A percentile compares a stretch with the other conserved stretches of the same genome.
These are phyloP conservation scores for Ustilago esculenta DNA, from an alignment of 1,284 basidiomycete species.

Conservation along the genomic window DNA sequence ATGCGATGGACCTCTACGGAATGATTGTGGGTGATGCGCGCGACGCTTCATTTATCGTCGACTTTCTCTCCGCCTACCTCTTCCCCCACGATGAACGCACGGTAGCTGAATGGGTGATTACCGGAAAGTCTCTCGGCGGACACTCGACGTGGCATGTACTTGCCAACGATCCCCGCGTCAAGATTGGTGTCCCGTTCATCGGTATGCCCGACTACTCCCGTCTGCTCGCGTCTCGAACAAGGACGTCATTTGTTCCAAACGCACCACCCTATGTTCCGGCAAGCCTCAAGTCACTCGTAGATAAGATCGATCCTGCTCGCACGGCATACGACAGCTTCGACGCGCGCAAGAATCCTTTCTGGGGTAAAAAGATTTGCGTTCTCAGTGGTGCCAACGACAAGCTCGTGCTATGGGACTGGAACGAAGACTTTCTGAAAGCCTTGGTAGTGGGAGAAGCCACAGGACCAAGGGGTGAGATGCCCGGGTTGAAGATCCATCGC, in stretches of 20 bases:
- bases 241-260: constrained; percentile 53
- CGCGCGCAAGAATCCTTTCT: constrained; percentile 47
- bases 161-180: constrained; percentile 74
- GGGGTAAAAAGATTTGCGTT: constrained; percentile 64
- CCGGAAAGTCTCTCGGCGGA: constrained; percentile 80
- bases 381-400: constrained; percentile 59
- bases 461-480: constrained; percentile 31
- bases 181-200: constrained; percentile 76
- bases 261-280: constrained; percentile 59
- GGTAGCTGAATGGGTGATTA: constrained; percentile 76
- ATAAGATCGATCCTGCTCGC: constrained; percentile 54
- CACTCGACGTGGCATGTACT: constrained; percentile 80
- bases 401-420: constrained; percentile 59
- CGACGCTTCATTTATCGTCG: constrained; percentile 82
- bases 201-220: constrained; percentile 79
- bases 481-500: constrained; percentile 47
- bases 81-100: constrained; percentile 77
- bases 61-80: constrained; percentile 80
- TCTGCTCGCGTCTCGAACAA: constrained; percentile 53
- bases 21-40: constrained; percentile 74
- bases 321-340: constrained; percentile 47
- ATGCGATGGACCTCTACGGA: constrained; percentile 66
- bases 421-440: constrained; percentile 53
- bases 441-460: constrained; percentile 52
- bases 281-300: constrained; percentile 52